Evolutionary conservation across 164 flowering plant species (phyloP).

Genomic region (Taxillus chinensis): DNA sequence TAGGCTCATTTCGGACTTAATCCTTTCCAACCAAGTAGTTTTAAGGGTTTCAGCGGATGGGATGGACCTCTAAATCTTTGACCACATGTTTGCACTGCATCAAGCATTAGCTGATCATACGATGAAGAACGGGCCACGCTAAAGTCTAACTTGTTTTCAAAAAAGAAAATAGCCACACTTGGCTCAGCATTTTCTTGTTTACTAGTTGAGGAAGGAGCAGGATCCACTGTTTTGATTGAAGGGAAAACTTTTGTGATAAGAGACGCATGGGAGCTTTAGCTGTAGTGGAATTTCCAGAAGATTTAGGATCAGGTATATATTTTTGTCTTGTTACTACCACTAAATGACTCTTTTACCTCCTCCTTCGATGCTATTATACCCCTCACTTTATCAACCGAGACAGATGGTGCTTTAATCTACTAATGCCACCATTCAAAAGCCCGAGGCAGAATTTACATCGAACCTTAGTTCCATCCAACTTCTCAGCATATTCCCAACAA

Average conservation of each 20-base stretch:
- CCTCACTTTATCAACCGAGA: conserved; percentile 69
- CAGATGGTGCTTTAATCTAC: conserved; percentile 86
- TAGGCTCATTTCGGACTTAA: conserved; percentile 61
- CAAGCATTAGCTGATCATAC: conserved; percentile 74
- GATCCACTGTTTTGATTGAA: conserved; percentile 18
- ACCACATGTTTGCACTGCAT: conserved; percentile 65
- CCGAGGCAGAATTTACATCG: conserved; percentile 73
- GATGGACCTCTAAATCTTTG: conserved; percentile 65
- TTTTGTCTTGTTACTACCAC: conserved; percentile 43
- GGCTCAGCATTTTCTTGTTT: conserved; percentile 76
- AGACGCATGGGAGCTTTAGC: conserved; percentile 27
- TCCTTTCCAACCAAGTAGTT: conserved; percentile 64
- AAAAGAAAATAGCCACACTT: conserved; percentile 78
- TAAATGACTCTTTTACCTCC: conserved; percentile 47
- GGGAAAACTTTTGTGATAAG: conserved; percentile 37
- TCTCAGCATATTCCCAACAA: conserved; percentile 94
- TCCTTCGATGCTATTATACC: conserved; percentile 59
- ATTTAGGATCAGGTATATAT: conserved; percentile 33
- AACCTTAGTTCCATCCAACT: conserved; percentile 88
- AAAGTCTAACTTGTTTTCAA: conserved; percentile 80
- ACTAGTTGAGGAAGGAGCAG: conserved; percentile 20
- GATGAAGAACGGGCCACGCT: conserved; percentile 77
- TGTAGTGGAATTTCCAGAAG: conserved; percentile 26
- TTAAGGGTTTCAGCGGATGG: conserved; percentile 61
- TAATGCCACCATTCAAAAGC: conserved; percentile 82